Conservation (phyloP, 2,329 filamentous ascomycete species). For the Fusarium scirpi region DNA sequence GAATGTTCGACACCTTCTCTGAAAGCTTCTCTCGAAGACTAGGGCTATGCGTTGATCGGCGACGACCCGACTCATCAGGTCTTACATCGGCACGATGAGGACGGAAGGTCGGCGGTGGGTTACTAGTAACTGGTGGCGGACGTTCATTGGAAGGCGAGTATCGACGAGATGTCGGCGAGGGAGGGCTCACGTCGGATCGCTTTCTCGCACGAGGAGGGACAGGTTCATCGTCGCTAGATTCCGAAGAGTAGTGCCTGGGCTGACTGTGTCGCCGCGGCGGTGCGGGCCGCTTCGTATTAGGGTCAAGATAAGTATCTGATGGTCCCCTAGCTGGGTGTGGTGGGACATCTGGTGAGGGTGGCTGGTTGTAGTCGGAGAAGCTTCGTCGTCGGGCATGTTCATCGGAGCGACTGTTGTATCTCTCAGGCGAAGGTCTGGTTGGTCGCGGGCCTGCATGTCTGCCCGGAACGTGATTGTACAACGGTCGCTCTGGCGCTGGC, state of each 20-base stretch:
- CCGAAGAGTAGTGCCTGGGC: constrained; percentile 57
- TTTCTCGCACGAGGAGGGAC: constrained; percentile 46
- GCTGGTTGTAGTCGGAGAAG: constrained; percentile 63
- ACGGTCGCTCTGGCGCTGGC: constrained; percentile 51
- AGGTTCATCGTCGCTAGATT: constrained; percentile 58
- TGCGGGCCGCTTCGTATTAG: constrained; percentile 48
- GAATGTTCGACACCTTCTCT: constrained; percentile 59
- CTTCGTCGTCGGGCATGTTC: constrained; percentile 61
- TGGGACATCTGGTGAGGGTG: constrained; percentile 49
- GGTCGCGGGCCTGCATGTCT: constrained; percentile 51
- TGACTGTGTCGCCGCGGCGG: constrained; percentile 63
- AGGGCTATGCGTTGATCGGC: constrained; percentile 53
- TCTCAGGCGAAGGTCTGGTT: constrained; percentile 52
- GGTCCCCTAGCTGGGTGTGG: constrained; percentile 47
- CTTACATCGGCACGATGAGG: constrained; percentile 52
- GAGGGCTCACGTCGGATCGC: constrained; percentile 44
- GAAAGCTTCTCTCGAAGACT: constrained; percentile 59
- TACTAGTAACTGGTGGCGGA: constrained; percentile 45
- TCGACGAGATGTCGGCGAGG: constrained; percentile 51
- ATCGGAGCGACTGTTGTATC: constrained; percentile 55
- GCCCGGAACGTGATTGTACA: constrained; percentile 58
- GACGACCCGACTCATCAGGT: constrained; percentile 50
- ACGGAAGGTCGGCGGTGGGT: constrained; percentile 46
- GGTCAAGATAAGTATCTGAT: constrained; percentile 51
- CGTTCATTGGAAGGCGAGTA: constrained; percentile 48